Percentiles rank a stretch among this genome's conserved stretches.
Evolutionary conservation across 1,139 yeast genomes (phyloP).

Genomic region (Chernovozyma sophiae-reginae): DNA sequence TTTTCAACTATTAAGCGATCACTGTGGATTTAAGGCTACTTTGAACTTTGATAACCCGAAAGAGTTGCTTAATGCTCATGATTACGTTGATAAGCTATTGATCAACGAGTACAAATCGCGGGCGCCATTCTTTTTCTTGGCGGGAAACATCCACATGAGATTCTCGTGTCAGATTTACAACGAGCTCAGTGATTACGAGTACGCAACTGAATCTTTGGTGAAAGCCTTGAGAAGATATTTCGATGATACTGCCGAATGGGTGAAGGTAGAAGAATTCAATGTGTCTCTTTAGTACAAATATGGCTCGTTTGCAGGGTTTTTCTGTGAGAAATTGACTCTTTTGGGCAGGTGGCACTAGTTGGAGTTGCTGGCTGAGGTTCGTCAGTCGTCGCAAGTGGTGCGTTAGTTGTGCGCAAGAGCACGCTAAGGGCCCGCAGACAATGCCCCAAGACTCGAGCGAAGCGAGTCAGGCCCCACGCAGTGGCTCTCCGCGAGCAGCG

Average conservation of each 20-base stretch:
- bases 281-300: too few relatives aligned
- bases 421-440: too few relatives aligned
- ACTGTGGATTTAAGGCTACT: background rate
- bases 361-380: too few relatives aligned
- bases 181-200: slow-evolving; percentile 49
- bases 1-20: slow-evolving; percentile 2
- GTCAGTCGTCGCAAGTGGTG: too few relatives aligned
- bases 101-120: slow-evolving; percentile 34
- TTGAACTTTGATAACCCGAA: slow-evolving; percentile 1
- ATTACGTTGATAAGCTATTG: slow-evolving; percentile 3
- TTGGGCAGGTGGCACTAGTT: too few relatives aligned
- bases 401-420: too few relatives aligned
- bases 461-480: too few relatives aligned
- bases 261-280: background rate
- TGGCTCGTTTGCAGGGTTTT: too few relatives aligned
- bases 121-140: slow-evolving; percentile 41
- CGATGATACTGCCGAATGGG: background rate
- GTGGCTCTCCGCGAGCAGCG: too few relatives aligned
- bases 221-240: background rate
- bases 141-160: slow-evolving; percentile 43
- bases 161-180: slow-evolving; percentile 60
- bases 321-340: too few relatives aligned
- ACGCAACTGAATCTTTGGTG: slow-evolving; percentile 32
- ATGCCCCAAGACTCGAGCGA: too few relatives aligned
- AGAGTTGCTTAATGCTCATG: background rate